These are phyloP conservation scores for Mucor circinelloides DNA, from an alignment of 371 early-diverging fungal genomes.

Conservation along the genomic window DNA sequence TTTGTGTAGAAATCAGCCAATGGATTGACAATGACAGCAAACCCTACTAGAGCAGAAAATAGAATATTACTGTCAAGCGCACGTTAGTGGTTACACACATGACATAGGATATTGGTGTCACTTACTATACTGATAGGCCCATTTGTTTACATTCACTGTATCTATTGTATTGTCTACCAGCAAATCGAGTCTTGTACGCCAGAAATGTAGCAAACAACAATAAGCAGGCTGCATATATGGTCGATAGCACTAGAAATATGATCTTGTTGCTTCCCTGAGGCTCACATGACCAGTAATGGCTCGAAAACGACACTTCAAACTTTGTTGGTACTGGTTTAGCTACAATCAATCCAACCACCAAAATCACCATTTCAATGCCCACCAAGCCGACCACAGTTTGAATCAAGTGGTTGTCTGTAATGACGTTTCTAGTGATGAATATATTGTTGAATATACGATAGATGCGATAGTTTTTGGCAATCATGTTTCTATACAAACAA, in stretches of 20 bases:
- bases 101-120: too few relatives aligned
- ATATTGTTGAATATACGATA: constrained; percentile 67
- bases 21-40: constrained; percentile 55
- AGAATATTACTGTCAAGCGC: constrained; percentile 50
- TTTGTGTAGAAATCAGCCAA: constrained; percentile 55
- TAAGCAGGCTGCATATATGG: constrained; percentile 44
- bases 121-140: constrained; percentile 66
- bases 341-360: constrained; percentile 41
- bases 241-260: constrained; percentile 32
- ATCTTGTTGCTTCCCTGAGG: constrained; percentile 23
- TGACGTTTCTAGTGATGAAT: constrained; percentile 60
- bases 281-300: constrained; percentile 53
- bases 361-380: constrained; percentile 53
- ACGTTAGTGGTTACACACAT: too few relatives aligned
- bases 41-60: constrained; percentile 54
- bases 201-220: constrained; percentile 58
- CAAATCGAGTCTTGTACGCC: constrained; percentile 61
- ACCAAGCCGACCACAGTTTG: constrained; percentile 52
- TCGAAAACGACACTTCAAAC: constrained; percentile 40
- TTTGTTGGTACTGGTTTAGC: constrained; percentile 41
- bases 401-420: constrained; percentile 56
- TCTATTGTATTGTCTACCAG: constrained; percentile 50
- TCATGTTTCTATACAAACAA: constrained; percentile 49
- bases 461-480: constrained; percentile 65
- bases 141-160: constrained; percentile 68